Base-by-base conservation (phyloP, 805 yeast genomes). In the Sugiyamaella americana region DNA sequence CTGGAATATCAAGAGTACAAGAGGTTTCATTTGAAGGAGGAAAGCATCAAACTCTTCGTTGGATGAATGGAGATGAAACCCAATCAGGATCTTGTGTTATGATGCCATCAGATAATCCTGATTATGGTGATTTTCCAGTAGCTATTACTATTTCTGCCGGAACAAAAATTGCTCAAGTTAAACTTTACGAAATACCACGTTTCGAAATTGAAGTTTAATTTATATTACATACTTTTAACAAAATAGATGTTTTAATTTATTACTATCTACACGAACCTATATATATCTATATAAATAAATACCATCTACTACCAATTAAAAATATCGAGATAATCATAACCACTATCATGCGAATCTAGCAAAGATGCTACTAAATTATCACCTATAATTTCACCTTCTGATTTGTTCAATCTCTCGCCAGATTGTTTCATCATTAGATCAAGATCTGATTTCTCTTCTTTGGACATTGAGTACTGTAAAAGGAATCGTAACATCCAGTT, bases 51-150 rank as follows among this genome's bases (percentile, higher is more conserved):
- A 46, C 48, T 6, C 23, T 48, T 17, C 49, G 56, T 11, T 23
- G 23, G 21, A 39, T 52, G 19, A 52, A 52, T 29, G 56, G 56
- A 2, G 56, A 52, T 36, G 56, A 52, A 38, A 48, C 56, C n/a
- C 44, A 39, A 37, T 23, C 45, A 17, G 51, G 51, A 11, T 19
- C 18, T 10, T 40, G 29, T 22, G 23, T 46, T 17, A 34, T 30
- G 20, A 48, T 48, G 51, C 51, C 51, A 10, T 41, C 35, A 22
- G 51, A 48, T 11, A 32, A 48, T 8, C 48, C 48, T n/a, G 51
- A 48, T 39, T 48, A 48, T 32, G 49, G 41, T 13, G 49, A 45
- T 11, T 45, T 26, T 35, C 51, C 51, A 3, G 37, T 48, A 5
- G 48, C 49, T 2, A 40, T 45, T 13, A 38, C 51, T 6, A 48